Evolutionary conservation across 768 basidiomycete species (phyloP), one percentile per base, ranked within the genome.

Genomic region (Tephrocybe rancida): DNA sequence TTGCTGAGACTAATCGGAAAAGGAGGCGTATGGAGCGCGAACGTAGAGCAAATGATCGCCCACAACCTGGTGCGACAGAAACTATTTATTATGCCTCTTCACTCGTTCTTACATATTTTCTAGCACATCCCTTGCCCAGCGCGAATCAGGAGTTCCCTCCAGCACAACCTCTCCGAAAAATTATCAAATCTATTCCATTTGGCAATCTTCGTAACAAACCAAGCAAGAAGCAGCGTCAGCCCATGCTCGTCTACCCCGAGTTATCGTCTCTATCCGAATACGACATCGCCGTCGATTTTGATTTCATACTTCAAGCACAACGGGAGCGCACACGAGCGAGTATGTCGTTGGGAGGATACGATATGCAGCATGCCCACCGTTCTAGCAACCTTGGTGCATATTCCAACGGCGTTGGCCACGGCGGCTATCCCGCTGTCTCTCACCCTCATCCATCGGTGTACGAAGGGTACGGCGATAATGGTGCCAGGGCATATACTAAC

Each of bases 1-100:
- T 95, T 51, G 85, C 95, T 0, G 91, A 95, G 61, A 87, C 90
- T 5, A 95, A 92, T 67, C 77, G 90, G 58, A 96, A 96, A 69
- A 79, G 92, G 53, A 77, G 95, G 41, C 79, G 84, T 44, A 69
- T 98, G 30, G 95, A 98, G 67, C 79, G 94, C 54, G 94, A 97
- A 57, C 84, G 92, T 56, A 79, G 94, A 58, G 80, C 82, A 1
- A 65, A 86, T 11, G 95, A 95, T 60, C 75, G 86, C n/a, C 87
- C 90, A 9, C 84, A 82, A 43, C 84, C 87, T 48, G 70, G 94
- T 93, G 62, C 44, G 82, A 74, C n/a, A 6, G 16, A 52, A 38
- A 60, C 1, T 29, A 32, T 52, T 26, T 54, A 7, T 29, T 19
- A 3, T 27, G 10, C 44, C 1, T n/a, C 39, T 32, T 29, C 21